These are phyloP conservation scores for Tothia fuscella DNA, from an alignment of 2,329 filamentous ascomycete genomes.

Conservation along the genomic window DNA sequence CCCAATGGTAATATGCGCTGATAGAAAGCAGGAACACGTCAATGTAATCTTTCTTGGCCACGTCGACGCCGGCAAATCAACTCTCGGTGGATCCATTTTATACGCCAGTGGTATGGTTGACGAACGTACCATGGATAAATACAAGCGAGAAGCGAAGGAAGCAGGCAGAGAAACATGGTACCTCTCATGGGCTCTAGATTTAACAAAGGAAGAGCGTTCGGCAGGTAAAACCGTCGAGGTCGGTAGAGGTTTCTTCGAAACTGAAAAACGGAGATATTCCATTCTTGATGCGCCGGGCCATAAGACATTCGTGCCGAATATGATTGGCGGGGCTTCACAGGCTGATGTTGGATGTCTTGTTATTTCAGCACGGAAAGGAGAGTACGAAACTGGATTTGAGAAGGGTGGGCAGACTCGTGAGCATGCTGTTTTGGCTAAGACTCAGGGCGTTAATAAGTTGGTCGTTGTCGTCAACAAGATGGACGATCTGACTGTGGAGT, in stretches of 20 bases:
- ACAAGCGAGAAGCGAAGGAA: constrained; percentile 93
- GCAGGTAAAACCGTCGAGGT: constrained; percentile 94
- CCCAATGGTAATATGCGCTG: background rate
- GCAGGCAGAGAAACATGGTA: constrained; percentile 97
- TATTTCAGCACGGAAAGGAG: constrained; percentile 91
- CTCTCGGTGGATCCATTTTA: constrained; percentile 83
- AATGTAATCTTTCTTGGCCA: constrained; percentile 98
- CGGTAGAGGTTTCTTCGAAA: constrained; percentile 91
- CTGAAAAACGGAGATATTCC: constrained; percentile 88
- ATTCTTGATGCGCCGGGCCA: constrained; percentile 95
- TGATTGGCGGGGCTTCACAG: constrained; percentile 78
- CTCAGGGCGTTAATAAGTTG: constrained; percentile 94
- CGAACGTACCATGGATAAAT: constrained; percentile 95
- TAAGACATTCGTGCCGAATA: constrained; percentile 95
- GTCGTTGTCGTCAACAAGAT: constrained; percentile 97
- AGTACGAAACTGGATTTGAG: constrained; percentile 98
- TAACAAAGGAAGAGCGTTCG: constrained; percentile 89
- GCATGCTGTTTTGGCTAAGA: constrained; percentile 96
- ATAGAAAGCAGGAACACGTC: constrained; percentile 48
- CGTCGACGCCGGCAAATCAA: constrained; percentile 97
- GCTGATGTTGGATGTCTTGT: constrained; percentile 70
- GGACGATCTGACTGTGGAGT: constrained; percentile 93
- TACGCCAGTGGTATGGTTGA: constrained; percentile 98
- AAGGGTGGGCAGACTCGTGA: constrained; percentile 93
- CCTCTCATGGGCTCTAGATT: constrained; percentile 92